A percentile compares a stretch with the other conserved stretches of the same genome.
Evolutionary conservation across 116 monocot species (phyloP).

Genomic region (Iris pallida): DNA sequence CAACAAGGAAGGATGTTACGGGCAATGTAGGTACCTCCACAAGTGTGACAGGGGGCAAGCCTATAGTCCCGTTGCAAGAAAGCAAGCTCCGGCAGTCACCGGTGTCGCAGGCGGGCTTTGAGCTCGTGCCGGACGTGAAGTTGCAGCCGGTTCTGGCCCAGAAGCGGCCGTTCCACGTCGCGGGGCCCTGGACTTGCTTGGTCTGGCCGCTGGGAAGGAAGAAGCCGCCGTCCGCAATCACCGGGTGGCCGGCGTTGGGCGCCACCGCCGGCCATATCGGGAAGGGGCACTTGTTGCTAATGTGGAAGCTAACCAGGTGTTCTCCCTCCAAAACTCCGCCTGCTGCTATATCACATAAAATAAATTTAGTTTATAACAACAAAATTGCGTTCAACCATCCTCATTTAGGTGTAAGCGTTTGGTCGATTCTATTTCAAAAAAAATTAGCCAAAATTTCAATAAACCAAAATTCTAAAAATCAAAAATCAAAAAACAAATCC

Average conservation of each 20-base stretch:
- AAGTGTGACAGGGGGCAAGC: constrained; percentile 63
- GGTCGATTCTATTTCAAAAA: too few relatives aligned
- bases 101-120: constrained; percentile 35
- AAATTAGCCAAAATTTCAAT: too few relatives aligned
- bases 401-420: too few relatives aligned
- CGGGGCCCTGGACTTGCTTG: constrained; percentile 37
- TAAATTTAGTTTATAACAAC: background rate
- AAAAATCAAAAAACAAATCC: too few relatives aligned
- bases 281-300: constrained; percentile 63
- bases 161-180: constrained; percentile 57
- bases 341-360: background rate
- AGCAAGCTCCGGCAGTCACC: constrained; percentile 61
- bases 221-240: constrained; percentile 62
- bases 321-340: constrained; percentile 18
- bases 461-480: too few relatives aligned
- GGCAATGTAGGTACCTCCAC: constrained; percentile 31
- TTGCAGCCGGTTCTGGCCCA: constrained; percentile 69
- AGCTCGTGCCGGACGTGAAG: constrained; percentile 15
- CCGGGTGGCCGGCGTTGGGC: constrained; percentile 45
- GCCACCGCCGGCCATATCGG: constrained; percentile 66
- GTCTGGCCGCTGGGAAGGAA: constrained; percentile 35
- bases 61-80: constrained; percentile 58
- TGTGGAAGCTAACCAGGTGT: constrained; percentile 25
- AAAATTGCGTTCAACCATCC: too few relatives aligned
- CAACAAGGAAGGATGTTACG: too few relatives aligned